Percentiles rank a stretch among this genome's conserved stretches.
Conservation (phyloP, 1,284 basidiomycete species). For the Lignosus rhinocerotis region DNA sequence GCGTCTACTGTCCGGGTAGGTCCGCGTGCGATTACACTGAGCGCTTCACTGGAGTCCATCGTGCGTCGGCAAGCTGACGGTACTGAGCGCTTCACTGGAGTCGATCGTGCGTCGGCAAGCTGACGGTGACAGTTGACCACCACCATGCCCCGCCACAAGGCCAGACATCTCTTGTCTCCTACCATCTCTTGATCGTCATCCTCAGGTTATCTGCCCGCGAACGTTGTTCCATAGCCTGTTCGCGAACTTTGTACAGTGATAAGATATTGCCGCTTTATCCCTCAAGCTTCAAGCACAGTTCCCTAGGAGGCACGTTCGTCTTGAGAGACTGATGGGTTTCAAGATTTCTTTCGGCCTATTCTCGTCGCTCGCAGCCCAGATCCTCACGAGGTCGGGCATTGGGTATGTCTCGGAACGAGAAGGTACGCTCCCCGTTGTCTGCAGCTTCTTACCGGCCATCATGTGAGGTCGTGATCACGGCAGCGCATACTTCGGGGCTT, state of each 20-base stretch:
- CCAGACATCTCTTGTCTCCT: background rate
- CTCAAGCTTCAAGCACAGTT: too few species aligned
- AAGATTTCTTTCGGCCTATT: constrained; percentile 14
- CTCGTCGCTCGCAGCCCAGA: constrained; percentile 18
- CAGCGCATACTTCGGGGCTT: constrained; percentile 4
- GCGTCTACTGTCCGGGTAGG: too few species aligned
- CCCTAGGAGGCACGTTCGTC: too few species aligned
- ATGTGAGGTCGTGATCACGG: constrained; percentile 22
- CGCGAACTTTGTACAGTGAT: too few species aligned
- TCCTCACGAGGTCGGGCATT: constrained; percentile 17
- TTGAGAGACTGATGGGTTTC: constrained; percentile 6
- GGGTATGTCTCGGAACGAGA: constrained; percentile 2
- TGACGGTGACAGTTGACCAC: background rate
- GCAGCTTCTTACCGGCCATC: constrained; percentile 13
- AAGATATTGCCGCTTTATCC: too few species aligned
- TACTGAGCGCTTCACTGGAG: background rate
- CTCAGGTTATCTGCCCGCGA: background rate
- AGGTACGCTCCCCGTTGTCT: constrained; percentile 15
- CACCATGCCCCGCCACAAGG: background rate
- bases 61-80: too few species aligned
- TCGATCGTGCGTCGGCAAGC: background rate
- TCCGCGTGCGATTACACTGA: too few species aligned
- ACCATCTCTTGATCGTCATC: background rate
- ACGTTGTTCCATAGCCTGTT: background rate
- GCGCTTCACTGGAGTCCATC: too few species aligned